Evolutionary conservation across 495 filamentous ascomycete species (phyloP).

Genomic region (Penicillium chermesinum): DNA sequence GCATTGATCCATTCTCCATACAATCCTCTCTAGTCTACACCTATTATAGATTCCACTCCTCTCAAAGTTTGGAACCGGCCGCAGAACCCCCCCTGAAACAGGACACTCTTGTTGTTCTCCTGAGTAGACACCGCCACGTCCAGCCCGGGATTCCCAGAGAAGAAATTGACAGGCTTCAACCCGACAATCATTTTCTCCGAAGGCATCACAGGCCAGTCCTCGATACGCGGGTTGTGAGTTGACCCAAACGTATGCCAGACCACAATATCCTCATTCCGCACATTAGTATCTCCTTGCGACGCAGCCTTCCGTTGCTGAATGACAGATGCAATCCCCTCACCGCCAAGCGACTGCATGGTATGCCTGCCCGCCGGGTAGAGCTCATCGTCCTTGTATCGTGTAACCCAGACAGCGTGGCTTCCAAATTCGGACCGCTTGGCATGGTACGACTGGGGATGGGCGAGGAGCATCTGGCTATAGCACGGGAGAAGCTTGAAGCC

Average conservation of each 20-base stretch:
- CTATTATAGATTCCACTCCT: too few relatives aligned
- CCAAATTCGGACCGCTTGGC: conserved; percentile 72
- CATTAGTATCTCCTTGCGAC: conserved; percentile 13
- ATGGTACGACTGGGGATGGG: conserved; percentile 64
- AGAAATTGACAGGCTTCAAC: conserved; percentile 71
- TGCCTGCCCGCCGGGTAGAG: conserved; percentile 73
- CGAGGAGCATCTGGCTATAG: conserved; percentile 73
- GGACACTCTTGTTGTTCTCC: conserved; percentile 21
- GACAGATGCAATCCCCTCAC: conserved; percentile 30
- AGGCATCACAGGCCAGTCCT: conserved; percentile 64
- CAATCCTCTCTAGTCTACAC: not conserved
- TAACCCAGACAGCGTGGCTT: conserved; percentile 74
- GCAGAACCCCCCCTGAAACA: conserved; percentile 6
- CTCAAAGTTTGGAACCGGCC: not conserved
- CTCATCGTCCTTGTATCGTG: conserved; percentile 69
- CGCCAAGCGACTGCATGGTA: conserved; percentile 74
- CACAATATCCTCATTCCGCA: conserved; percentile 45
- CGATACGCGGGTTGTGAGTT: conserved; percentile 52
- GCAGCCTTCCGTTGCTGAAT: conserved; percentile 11
- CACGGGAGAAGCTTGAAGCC: conserved; percentile 72
- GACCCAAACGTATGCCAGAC: conserved; percentile 52
- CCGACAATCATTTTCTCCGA: conserved; percentile 34
- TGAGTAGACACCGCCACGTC: conserved; percentile 27
- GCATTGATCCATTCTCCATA: too few relatives aligned
- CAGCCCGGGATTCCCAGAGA: conserved; percentile 58